These are phyloP conservation scores for Thelonectria discophora DNA, from an alignment of 2,329 filamentous ascomycete species.

Conservation along the genomic window DNA sequence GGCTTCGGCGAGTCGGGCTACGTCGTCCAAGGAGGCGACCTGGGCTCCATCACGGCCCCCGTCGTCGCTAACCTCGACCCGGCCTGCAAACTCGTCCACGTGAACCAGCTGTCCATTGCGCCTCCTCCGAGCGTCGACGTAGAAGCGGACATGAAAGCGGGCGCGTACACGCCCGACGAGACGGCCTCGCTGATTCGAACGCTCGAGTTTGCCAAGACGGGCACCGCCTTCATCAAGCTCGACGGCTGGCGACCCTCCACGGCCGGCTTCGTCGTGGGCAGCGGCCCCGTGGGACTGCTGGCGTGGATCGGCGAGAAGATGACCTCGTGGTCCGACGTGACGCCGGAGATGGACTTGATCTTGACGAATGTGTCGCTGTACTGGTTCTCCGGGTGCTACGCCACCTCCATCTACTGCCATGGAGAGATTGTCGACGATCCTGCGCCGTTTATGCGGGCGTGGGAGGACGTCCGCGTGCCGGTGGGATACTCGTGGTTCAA, in stretches of 20 bases:
- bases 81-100: constrained; percentile 9
- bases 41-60: constrained; percentile 26
- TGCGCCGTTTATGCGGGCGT: neutral
- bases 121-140: constrained; percentile 10
- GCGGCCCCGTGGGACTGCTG: constrained; percentile 10
- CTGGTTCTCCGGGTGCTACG: constrained; percentile 19
- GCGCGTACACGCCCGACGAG: constrained; percentile 15
- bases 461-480: constrained; percentile 5
- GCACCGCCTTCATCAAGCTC: constrained; percentile 2
- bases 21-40: constrained; percentile 26
- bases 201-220: neutral
- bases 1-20: constrained; percentile 22
- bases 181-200: neutral
- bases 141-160: constrained; percentile 13
- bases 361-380: constrained; percentile 16
- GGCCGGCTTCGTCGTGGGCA: constrained; percentile 10
- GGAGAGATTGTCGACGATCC: neutral
- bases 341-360: constrained; percentile 9
- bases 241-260: constrained; percentile 12
- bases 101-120: constrained; percentile 9
- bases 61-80: constrained; percentile 16
- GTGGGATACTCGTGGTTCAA: constrained; percentile 18
- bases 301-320: constrained; percentile 18
- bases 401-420: constrained; percentile 8
- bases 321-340: constrained; percentile 10